phyloP scores from a whole-genome alignment of 257 asterid species.

The Schizonepeta tenuifolia region DNA sequence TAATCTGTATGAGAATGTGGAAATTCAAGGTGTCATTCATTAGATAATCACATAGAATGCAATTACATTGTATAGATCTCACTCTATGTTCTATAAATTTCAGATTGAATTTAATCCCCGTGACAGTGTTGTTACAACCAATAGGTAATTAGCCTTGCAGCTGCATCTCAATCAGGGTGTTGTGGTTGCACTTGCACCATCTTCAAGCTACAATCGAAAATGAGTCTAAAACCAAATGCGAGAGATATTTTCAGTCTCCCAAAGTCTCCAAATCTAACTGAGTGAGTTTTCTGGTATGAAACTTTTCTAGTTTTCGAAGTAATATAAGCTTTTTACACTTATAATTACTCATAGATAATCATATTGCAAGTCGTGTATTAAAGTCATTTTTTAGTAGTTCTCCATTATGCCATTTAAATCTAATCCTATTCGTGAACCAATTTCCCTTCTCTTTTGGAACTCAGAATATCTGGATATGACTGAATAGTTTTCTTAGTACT shows the following conservation, averaged over 20 bases:
- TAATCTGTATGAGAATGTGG: background rate
- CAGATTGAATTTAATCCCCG: background rate
- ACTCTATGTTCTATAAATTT: background rate
- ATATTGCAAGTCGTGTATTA: background rate
- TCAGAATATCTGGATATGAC: background rate
- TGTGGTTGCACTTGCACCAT: too few species aligned
- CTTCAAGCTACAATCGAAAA: background rate
- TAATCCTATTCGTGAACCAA: background rate
- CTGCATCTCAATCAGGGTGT: constrained; percentile 4
- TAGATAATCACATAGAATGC: background rate
- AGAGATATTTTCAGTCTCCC: background rate
- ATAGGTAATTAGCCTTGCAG: background rate
- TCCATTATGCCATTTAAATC: background rate
- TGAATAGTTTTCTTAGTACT: too few species aligned
- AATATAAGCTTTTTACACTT: background rate
- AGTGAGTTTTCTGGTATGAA: background rate
- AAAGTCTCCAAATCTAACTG: background rate
- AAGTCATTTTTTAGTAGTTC: background rate
- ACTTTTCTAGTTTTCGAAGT: background rate
- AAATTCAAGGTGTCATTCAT: background rate
- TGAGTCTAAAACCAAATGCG: background rate
- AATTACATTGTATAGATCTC: background rate
- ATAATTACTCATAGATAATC: background rate
- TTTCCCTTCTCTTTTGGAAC: background rate
- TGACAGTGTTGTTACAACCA: background rate